Conservation (phyloP, 441 rosid genomes). For the Codiaeum variegatum region DNA sequence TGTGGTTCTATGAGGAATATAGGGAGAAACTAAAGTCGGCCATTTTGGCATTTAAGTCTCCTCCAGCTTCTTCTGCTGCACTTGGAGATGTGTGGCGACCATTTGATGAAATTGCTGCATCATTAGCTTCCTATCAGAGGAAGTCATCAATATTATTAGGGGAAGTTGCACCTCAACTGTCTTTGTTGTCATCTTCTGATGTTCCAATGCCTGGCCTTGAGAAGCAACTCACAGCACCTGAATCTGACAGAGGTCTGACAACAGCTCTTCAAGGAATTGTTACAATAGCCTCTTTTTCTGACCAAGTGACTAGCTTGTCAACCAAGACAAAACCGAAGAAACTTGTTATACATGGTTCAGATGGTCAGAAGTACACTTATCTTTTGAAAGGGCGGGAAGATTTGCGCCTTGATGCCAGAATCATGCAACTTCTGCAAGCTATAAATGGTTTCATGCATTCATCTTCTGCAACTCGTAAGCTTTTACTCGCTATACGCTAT, state of each 20-base stretch:
- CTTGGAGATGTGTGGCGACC: slow-evolving; percentile 94
- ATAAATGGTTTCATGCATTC: slow-evolving; percentile 71
- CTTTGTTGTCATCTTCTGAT: slow-evolving; percentile 84
- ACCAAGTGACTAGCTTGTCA: slow-evolving; percentile 71
- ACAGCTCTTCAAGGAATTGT: slow-evolving; percentile 67
- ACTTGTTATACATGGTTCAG: slow-evolving; percentile 85
- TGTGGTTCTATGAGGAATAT: slow-evolving; percentile 81
- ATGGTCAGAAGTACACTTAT: slow-evolving; percentile 84
- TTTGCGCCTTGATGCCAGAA: slow-evolving; percentile 98
- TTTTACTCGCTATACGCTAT: slow-evolving; percentile 72
- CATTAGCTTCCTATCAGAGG: slow-evolving; percentile 85
- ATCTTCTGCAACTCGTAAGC: slow-evolving; percentile 51
- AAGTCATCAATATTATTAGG: slow-evolving; percentile 77
- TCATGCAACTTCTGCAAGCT: slow-evolving; percentile 97
- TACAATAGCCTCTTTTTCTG: slow-evolving; percentile 76
- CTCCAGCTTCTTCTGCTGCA: slow-evolving; percentile 72
- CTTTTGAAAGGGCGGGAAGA: slow-evolving; percentile 97
- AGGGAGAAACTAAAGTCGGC: slow-evolving; percentile 69
- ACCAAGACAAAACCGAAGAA: slow-evolving; percentile 98
- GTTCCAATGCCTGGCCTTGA: slow-evolving; percentile 99
- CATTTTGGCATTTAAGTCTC: slow-evolving; percentile 73
- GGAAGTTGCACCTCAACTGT: slow-evolving; percentile 93
- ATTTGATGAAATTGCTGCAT: slow-evolving; percentile 83
- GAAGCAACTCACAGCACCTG: slow-evolving; percentile 59
- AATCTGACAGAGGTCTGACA: slow-evolving; percentile 45